Percentiles rank a stretch among this genome's conserved stretches.
phyloP scores from a whole-genome alignment of 495 filamentous ascomycete species.

The Chaetomium tenue region DNA sequence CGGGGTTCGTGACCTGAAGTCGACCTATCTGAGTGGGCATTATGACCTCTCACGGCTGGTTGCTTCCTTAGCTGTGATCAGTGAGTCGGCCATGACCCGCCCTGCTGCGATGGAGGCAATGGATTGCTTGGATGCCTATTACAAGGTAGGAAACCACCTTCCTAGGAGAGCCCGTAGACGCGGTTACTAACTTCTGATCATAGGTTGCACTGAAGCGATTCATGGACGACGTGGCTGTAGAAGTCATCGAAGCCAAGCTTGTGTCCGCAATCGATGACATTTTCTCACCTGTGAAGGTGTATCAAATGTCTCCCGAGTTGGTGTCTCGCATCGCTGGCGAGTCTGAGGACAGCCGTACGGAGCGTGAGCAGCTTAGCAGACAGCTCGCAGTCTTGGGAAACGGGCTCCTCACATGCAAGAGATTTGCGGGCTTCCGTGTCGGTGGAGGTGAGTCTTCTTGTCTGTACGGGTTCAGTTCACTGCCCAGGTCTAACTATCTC shows the following conservation, averaged over 20 bases:
- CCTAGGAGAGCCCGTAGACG: too few species aligned
- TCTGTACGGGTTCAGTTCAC: too few species aligned
- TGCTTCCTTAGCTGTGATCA: conserved; percentile 23
- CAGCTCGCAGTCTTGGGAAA: conserved; percentile 51
- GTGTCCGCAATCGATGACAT: conserved; percentile 46
- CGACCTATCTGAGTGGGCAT: too few species aligned
- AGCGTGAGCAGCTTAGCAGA: conserved; percentile 51
- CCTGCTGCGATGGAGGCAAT: conserved; percentile 48
- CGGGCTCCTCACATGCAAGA: conserved; percentile 50
- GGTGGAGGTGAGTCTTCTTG: conserved; percentile 18
- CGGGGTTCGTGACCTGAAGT: too few species aligned
- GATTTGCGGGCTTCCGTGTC: conserved; percentile 36
- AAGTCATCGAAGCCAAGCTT: conserved; percentile 59
- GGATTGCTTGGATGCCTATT: conserved; percentile 53
- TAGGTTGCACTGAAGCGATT: conserved; percentile 62
- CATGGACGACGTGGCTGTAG: conserved; percentile 58
- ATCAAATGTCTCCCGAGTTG: conserved; percentile 44
- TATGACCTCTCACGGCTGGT: conserved; percentile 33
- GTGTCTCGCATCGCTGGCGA: conserved; percentile 55
- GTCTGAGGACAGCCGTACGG: conserved; percentile 47
- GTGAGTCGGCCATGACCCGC: conserved; percentile 41
- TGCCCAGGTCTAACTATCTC: too few species aligned
- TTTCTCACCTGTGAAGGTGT: conserved; percentile 45
- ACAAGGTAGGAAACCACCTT: too few species aligned
- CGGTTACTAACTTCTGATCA: too few species aligned